Base-by-base conservation (phyloP, 768 basidiomycete species). In the Coprinopsis sp. region DNA sequence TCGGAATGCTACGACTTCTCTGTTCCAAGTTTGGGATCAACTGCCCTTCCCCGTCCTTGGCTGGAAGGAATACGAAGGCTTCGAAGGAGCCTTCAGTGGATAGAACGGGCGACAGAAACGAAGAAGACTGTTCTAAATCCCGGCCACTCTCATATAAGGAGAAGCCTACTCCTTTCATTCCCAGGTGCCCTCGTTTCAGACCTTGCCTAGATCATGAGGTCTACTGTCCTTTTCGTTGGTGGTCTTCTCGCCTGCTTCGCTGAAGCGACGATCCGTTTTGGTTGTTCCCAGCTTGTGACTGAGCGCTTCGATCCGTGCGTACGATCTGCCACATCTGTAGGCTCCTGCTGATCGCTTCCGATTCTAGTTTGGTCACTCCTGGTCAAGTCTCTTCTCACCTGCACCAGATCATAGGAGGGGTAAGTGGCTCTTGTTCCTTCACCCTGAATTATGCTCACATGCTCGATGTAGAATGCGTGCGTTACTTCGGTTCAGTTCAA, bases 361-460 rank as follows among this genome's bases (percentile, higher is more conserved):
- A 30, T n/a, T 31, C 10, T 21, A 47, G 46, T 3, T 28, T 49
- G n/a, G 47, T 49, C 25, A 42, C 47, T 10, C 47, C 47, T 6
- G 47, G 47, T 10, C 16, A 42, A 36, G 47, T 49, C 1, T 31
- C 47, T 8, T 40, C 47, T 19, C 47, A 49, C 22, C 31, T 49
- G 18, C 47, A 49, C 22, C 47, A 49, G 30, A 49, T 49, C 31
- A 49, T 49, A n/a, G 47, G 47, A 25, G 47, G 47, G n/a, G 40
- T 49, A 43, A 13, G 47, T 40, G 18, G 18, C 2, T 10, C 19
- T 27, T 3, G 33, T 22, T 21, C n/a, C 5, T 24, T 42, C 2
- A 10, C 7, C 14, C 6, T 16, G n/a, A 4, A 31, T n/a, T 6
- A 44, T 16, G 8, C 23, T 23, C n/a, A 36, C 3, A 6, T 4